These are phyloP conservation scores for Euphorbia tirucalli DNA, from an alignment of 345 rosid genomes.

Conservation along the genomic window DNA sequence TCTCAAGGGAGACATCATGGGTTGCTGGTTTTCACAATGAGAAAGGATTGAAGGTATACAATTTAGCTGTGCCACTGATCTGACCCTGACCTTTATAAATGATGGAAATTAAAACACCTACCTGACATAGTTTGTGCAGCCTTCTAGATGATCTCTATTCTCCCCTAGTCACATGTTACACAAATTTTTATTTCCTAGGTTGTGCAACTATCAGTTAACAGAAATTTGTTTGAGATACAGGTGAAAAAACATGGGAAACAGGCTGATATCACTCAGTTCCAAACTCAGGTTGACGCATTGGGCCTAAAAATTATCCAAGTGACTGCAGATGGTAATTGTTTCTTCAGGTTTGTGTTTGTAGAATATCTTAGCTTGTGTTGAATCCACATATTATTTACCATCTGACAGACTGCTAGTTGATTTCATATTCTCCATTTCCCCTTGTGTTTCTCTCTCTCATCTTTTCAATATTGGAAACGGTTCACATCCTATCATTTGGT, in stretches of 20 bases:
- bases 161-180: background rate
- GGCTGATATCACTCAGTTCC: slow-evolving; percentile 55
- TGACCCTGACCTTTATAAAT: slow-evolving; percentile 1
- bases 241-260: slow-evolving; percentile 72
- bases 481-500: too few relatives aligned
- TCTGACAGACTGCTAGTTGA: background rate
- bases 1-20: background rate
- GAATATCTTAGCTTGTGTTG: background rate
- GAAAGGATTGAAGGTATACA: background rate
- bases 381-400: background rate
- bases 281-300: slow-evolving; percentile 61
- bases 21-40: background rate
- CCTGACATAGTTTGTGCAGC: background rate
- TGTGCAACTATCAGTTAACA: background rate
- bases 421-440: background rate
- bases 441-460: background rate
- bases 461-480: background rate
- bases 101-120: background rate
- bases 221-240: slow-evolving; percentile 32
- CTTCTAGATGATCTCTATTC: background rate
- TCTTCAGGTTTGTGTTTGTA: slow-evolving; percentile 74
- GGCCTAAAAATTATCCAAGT: slow-evolving; percentile 73
- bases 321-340: slow-evolving; percentile 92
- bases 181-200: slow-evolving; percentile 2
- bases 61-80: background rate